A percentile compares a stretch with the other conserved stretches of the same genome.
phyloP scores from a whole-genome alignment of 2,329 filamentous ascomycete genomes.

The Stachybotrys elegans region DNA sequence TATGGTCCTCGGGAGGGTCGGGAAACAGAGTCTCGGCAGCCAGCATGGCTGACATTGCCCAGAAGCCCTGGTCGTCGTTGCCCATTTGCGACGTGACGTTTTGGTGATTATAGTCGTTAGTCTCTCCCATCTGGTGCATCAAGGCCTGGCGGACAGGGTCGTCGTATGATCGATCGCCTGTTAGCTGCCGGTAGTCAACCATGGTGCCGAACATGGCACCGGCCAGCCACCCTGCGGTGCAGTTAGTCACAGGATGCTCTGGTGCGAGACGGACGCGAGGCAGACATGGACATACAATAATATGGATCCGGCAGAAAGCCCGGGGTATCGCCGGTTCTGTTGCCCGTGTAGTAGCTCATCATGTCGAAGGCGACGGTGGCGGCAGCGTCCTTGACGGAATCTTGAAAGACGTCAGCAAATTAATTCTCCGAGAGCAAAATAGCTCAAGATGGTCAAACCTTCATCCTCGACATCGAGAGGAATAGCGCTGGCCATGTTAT shows the following conservation, averaged over 20 bases:
- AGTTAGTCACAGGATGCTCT: too few species aligned
- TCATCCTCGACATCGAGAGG: not conserved
- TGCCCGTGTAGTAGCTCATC: conserved; percentile 49
- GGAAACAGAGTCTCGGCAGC: conserved; percentile 75
- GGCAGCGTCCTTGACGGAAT: conserved; percentile 43
- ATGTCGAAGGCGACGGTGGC: conserved; percentile 41
- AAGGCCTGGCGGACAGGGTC: conserved; percentile 54
- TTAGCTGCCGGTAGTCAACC: conserved; percentile 68
- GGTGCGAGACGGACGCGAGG: too few species aligned
- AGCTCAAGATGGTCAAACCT: too few species aligned
- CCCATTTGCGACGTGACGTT: conserved; percentile 58
- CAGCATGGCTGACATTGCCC: conserved; percentile 73
- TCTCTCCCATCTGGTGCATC: conserved; percentile 53
- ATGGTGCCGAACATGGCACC: conserved; percentile 66
- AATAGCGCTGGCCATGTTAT: not conserved
- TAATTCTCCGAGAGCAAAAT: not conserved
- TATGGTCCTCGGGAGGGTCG: conserved; percentile 55
- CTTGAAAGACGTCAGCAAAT: not conserved
- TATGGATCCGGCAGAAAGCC: conserved; percentile 58
- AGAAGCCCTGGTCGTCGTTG: conserved; percentile 79
- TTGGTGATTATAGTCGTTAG: conserved; percentile 59
- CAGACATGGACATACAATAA: conserved; percentile 59
- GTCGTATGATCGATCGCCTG: conserved; percentile 62
- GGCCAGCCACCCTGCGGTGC: conserved; percentile 70
- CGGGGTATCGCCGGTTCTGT: conserved; percentile 52